phyloP scores from a whole-genome alignment of 208 protist species.

The Crithidia brevicula region DNA sequence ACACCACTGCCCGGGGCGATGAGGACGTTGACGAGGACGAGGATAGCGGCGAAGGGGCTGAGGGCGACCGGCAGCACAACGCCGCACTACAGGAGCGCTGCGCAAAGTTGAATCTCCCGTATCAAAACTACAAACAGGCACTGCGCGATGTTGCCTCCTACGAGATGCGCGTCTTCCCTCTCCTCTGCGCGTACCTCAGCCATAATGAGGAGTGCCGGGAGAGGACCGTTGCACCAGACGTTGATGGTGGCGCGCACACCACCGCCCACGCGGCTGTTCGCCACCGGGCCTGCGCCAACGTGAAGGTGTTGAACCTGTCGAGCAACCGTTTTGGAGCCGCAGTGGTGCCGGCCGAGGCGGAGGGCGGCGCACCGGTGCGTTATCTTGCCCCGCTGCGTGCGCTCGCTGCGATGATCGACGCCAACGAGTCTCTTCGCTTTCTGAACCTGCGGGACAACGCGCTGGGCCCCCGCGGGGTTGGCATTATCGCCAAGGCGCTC shows the following conservation, averaged over 20 bases:
- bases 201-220: constrained; percentile 30
- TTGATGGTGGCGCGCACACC: constrained; percentile 12
- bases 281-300: constrained; percentile 20
- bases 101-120: constrained; percentile 55
- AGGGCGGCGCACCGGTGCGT: constrained; percentile 31
- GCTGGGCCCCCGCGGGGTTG: constrained; percentile 77
- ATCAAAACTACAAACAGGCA: constrained; percentile 57
- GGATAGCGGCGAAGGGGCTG: constrained; percentile 37
- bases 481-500: constrained; percentile 85
- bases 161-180: constrained; percentile 68
- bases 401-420: constrained; percentile 70
- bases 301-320: constrained; percentile 55
- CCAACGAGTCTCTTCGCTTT: constrained; percentile 79
- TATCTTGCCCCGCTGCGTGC: constrained; percentile 48
- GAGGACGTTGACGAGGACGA: constrained; percentile 33
- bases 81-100: constrained; percentile 63
- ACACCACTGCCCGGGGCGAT: neutral
- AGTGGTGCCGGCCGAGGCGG: constrained; percentile 5
- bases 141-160: constrained; percentile 56
- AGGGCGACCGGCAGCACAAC: constrained; percentile 56
- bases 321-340: constrained; percentile 47
- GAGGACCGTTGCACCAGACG: constrained; percentile 3
- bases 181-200: constrained; percentile 63
- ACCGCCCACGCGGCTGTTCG: neutral
- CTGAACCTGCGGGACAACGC: constrained; percentile 80